A percentile compares a stretch with the other conserved stretches of the same genome.
These are phyloP conservation scores for Russula virescens DNA, from an alignment of 768 basidiomycete species.

Conservation along the genomic window DNA sequence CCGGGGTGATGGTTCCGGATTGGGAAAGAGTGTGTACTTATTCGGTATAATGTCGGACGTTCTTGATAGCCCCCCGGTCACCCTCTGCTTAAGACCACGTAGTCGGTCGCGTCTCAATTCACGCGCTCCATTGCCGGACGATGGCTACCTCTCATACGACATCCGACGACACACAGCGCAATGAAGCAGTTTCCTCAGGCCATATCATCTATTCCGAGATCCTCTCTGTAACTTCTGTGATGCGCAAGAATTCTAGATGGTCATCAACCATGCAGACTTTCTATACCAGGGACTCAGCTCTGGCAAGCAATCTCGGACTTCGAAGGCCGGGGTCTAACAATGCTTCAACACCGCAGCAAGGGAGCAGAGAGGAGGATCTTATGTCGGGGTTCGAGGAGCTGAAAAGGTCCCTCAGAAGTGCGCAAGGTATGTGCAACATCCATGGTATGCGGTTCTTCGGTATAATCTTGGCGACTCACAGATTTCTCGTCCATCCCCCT, in stretches of 20 bases:
- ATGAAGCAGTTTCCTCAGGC: slow-evolving; percentile 44
- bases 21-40: slow-evolving; percentile 12
- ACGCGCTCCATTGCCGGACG: neutral
- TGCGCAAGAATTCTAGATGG: slow-evolving; percentile 99
- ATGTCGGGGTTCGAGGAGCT: slow-evolving; percentile 89
- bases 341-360: slow-evolving; percentile 41
- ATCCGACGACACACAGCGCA: neutral
- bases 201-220: slow-evolving; percentile 90
- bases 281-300: slow-evolving; percentile 53
- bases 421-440: slow-evolving; percentile 45
- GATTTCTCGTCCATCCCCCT: slow-evolving; percentile 58
- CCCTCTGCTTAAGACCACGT: neutral
- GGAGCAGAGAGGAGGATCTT: slow-evolving; percentile 71
- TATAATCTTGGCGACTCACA: slow-evolving; percentile 28
- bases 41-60: neutral
- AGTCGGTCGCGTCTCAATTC: neutral
- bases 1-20: neutral
- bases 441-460: neutral
- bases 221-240: slow-evolving; percentile 82
- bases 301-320: slow-evolving; percentile 71
- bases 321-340: slow-evolving; percentile 49
- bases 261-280: slow-evolving; percentile 65
- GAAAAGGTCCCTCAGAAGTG: slow-evolving; percentile 63
- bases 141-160: slow-evolving; percentile 8
- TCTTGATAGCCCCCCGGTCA: neutral